Evolutionary conservation across 2,329 filamentous ascomycete genomes (phyloP).

Genomic region (Dothideomycetes sp.): DNA sequence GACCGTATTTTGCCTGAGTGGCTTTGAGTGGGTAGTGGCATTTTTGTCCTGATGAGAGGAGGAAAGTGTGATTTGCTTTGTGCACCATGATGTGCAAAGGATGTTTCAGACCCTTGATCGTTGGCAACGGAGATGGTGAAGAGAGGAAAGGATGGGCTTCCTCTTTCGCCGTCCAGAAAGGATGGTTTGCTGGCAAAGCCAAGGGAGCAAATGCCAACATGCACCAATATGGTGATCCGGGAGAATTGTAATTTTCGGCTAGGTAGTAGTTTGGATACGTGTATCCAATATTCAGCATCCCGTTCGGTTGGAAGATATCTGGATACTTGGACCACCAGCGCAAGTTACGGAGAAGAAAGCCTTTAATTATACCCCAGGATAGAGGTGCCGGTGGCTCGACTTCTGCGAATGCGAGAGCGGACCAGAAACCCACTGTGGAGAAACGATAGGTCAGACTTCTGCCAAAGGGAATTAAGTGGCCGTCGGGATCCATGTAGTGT

Average conservation of each 20-base stretch:
- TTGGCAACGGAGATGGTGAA: conserved; percentile 42
- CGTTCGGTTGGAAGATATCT: conserved; percentile 65
- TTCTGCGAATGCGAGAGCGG: conserved; percentile 64
- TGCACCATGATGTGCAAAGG: conserved; percentile 62
- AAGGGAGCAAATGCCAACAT: conserved; percentile 69
- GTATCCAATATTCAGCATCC: conserved; percentile 68
- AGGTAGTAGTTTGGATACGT: conserved; percentile 74
- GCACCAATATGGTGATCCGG: conserved; percentile 65
- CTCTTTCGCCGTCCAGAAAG: conserved; percentile 65
- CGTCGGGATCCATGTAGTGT: conserved; percentile 67
- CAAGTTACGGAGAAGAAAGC: conserved; percentile 62
- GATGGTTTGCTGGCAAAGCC: conserved; percentile 58
- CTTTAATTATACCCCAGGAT: conserved; percentile 72
- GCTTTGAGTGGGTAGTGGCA: conserved; percentile 76
- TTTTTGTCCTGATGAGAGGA: conserved; percentile 68
- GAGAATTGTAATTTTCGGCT: conserved; percentile 77
- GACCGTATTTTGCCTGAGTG: conserved; percentile 72
- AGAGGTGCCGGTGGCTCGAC: conserved; percentile 63
- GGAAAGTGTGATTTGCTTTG: conserved; percentile 64
- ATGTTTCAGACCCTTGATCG: conserved; percentile 53
- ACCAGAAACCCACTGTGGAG: conserved; percentile 79
- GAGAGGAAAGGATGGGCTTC: conserved; percentile 44
- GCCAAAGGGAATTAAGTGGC: conserved; percentile 65
- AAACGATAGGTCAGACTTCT: conserved; percentile 74
- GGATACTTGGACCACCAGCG: conserved; percentile 71